Percentiles rank a stretch among this genome's conserved stretches.
These are phyloP conservation scores for Dioscorea dumetorum DNA, from an alignment of 106 monocot genomes.

Conservation along the genomic window DNA sequence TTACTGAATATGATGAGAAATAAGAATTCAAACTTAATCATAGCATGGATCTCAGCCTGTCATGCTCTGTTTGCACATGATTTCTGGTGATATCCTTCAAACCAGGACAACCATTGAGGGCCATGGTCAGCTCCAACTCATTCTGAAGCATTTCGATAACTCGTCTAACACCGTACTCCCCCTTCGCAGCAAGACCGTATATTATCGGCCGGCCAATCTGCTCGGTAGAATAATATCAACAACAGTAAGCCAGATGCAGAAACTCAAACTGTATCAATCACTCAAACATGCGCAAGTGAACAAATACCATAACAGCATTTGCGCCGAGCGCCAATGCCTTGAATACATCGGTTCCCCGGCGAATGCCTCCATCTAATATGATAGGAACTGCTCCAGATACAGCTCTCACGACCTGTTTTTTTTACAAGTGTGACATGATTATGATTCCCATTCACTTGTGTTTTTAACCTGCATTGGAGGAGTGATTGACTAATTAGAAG, in stretches of 20 bases:
- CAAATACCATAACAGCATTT: constrained; percentile 45
- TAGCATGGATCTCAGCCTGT: constrained; percentile 41
- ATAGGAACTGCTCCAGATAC: constrained; percentile 70
- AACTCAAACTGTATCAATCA: background rate
- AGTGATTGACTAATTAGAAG: background rate
- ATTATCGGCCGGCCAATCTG: constrained; percentile 65
- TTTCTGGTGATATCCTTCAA: constrained; percentile 52
- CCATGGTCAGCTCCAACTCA: constrained; percentile 67
- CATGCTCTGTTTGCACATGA: constrained; percentile 35
- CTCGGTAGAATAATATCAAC: background rate
- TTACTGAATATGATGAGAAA: no score
- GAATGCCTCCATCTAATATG: constrained; percentile 70
- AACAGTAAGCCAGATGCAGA: background rate
- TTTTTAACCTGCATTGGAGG: background rate
- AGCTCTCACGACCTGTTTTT: constrained; percentile 58
- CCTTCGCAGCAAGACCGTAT: constrained; percentile 52
- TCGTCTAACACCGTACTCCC: constrained; percentile 45
- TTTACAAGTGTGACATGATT: no score
- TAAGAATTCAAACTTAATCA: constrained; percentile 15
- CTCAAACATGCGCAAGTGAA: background rate
- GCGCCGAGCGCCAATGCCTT: constrained; percentile 89
- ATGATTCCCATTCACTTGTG: background rate
- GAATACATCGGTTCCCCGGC: constrained; percentile 81
- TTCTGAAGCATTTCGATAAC: constrained; percentile 53
- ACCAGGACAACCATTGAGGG: constrained; percentile 44